Conservation (phyloP, 495 filamentous ascomycete species). For the Rhizodiscina lignyota region DNA sequence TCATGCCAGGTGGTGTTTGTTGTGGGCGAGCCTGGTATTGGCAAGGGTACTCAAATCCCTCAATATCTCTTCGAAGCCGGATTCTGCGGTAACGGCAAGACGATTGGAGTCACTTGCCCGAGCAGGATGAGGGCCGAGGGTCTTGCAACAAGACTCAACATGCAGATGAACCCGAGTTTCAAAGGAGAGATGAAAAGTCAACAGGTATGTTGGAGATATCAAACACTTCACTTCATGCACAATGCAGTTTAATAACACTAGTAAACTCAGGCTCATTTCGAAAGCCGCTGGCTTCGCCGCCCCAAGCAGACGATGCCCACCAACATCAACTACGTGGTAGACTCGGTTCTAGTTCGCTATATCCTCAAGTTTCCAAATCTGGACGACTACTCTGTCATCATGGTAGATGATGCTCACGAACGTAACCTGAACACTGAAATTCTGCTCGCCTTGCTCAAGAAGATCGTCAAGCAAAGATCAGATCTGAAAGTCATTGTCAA, state of each 20-base stretch:
- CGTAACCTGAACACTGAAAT: conserved; percentile 89
- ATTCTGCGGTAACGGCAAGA: conserved; percentile 71
- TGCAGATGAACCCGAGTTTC: conserved; percentile 24
- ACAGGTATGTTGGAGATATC: too few species aligned
- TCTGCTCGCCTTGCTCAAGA: conserved; percentile 85
- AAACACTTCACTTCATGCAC: not conserved
- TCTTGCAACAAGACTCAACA: conserved; percentile 5
- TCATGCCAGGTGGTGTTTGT: conserved; percentile 25
- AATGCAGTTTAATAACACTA: not conserved
- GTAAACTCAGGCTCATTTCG: conserved; percentile 38
- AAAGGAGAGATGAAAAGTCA: conserved; percentile 82
- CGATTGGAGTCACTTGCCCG: conserved; percentile 87
- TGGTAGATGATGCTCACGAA: conserved; percentile 98
- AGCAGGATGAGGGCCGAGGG: conserved; percentile 11
- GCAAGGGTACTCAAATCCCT: conserved; percentile 32
- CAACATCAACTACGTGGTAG: conserved; percentile 89
- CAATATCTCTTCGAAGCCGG: conserved; percentile 38
- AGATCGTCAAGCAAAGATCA: conserved; percentile 65
- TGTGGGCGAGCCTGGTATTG: conserved; percentile 25
- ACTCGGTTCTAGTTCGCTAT: conserved; percentile 88
- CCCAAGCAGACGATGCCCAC: conserved; percentile 79
- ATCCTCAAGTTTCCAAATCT: conserved; percentile 84
- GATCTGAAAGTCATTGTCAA: conserved; percentile 84
- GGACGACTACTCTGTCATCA: conserved; percentile 88
- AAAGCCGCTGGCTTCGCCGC: conserved; percentile 96